phyloP scores from a whole-genome alignment of 2,329 filamentous ascomycete species.

The Calonectria hongkongensis region DNA sequence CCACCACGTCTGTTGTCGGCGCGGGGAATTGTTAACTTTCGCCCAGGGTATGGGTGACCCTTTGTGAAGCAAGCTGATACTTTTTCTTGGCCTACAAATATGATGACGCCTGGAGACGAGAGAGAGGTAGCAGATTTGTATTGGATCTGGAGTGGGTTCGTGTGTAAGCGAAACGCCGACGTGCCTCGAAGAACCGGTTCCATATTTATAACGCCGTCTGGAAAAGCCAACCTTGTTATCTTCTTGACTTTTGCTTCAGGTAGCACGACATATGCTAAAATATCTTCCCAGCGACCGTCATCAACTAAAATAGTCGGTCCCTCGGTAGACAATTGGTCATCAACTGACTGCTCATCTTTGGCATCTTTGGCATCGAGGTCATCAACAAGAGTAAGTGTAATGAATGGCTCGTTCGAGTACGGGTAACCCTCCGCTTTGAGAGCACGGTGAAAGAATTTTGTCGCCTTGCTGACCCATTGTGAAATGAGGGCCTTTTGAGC shows the following conservation, averaged over 20 bases:
- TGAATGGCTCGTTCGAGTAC: background rate
- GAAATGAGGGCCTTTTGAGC: conserved; percentile 20
- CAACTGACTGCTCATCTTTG: background rate
- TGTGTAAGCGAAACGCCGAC: conserved; percentile 1
- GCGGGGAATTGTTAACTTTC: background rate
- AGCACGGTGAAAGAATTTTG: background rate
- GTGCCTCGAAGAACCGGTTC: conserved; percentile 13
- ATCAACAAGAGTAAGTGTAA: conserved; percentile 1
- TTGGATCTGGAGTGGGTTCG: background rate
- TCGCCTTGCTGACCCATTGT: conserved; percentile 6
- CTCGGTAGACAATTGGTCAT: background rate
- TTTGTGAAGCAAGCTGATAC: conserved; percentile 11
- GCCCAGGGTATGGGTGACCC: conserved; percentile 6
- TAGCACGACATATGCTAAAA: conserved; percentile 10
- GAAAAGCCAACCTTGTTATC: background rate
- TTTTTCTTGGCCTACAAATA: conserved; percentile 16
- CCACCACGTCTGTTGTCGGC: conserved; percentile 8
- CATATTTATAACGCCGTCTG: background rate
- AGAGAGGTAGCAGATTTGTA: conserved; percentile 1
- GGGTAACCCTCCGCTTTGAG: conserved; percentile 8
- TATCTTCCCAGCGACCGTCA: background rate
- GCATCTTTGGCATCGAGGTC: conserved; percentile 1
- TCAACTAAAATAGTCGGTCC: background rate
- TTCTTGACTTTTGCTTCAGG: conserved; percentile 11
- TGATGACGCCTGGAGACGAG: background rate